Evolutionary conservation across 768 basidiomycete genomes (phyloP).

Genomic region (Suillus variegatus): DNA sequence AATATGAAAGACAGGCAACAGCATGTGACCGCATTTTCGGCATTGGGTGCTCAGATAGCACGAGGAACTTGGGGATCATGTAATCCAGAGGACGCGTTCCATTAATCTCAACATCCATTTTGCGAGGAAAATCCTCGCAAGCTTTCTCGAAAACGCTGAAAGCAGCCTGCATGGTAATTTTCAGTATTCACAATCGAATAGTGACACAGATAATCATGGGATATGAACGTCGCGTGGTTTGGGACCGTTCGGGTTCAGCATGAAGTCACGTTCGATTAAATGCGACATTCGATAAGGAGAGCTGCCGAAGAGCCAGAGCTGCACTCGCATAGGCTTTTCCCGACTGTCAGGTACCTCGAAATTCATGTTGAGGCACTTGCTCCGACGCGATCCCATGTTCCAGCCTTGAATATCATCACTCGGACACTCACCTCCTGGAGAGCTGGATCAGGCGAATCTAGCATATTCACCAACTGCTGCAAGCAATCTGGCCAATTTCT

Average conservation of each 20-base stretch:
- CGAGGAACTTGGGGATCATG: conserved; percentile 95
- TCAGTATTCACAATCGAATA: conserved; percentile 15
- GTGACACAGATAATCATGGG: conserved; percentile 1
- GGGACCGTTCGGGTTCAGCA: not conserved
- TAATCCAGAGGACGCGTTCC: conserved; percentile 93
- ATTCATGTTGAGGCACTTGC: not conserved
- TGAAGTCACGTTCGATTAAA: conserved; percentile 3
- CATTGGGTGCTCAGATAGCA: conserved; percentile 80
- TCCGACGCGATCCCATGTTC: conserved; percentile 1
- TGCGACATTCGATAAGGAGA: not conserved
- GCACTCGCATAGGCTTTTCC: not conserved
- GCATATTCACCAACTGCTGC: conserved; percentile 74
- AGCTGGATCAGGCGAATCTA: conserved; percentile 74
- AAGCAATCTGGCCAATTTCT: conserved; percentile 96
- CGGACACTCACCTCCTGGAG: conserved; percentile 76
- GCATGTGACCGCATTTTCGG: conserved; percentile 93
- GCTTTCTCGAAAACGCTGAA: conserved; percentile 95
- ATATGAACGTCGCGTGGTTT: conserved; percentile 1
- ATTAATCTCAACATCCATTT: conserved; percentile 91
- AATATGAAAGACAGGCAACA: conserved; percentile 92
- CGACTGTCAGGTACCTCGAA: not conserved
- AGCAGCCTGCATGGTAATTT: conserved; percentile 59
- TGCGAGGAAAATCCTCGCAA: conserved; percentile 95
- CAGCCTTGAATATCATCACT: conserved; percentile 4
- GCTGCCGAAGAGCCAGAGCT: not conserved